Evolutionary conservation across 1,284 basidiomycete genomes (phyloP), one percentile per base, ranked within the genome.

Genomic region (Ustilago sp.): DNA sequence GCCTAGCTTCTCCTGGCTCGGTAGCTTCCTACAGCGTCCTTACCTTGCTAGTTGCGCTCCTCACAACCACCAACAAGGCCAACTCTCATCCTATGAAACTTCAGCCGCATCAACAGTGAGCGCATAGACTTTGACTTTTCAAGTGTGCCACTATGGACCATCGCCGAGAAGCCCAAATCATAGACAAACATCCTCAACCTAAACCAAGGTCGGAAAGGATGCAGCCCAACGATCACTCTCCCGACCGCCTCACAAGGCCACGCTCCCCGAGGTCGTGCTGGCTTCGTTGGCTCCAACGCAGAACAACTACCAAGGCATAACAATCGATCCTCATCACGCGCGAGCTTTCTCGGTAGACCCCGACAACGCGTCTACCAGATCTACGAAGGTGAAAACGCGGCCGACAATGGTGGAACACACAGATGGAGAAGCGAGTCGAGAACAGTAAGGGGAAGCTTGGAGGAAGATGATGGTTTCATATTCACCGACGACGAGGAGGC

Each of bases 361-460:
- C 74, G 74, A 8, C 68, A 68, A 31, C 68, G 74, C 11, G 59
- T 71, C 36, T 76, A 76, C 34, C 68, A 76, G 50, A 70, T 68
- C 62, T 71, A 71, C 35, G 39, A 63, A 8, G 56, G 51, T 4
- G 28, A 41, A 4, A 31, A 62, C 8, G 19, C 43, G 3, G 6
- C n/a, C 3, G 36, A 12, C 23, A 31, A 8, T 32, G 31, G 48
- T 9, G 13, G 13, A 8, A 32, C 3, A 12, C 48, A 50, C 51
- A 6, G 41, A 71, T 67, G 64, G 68, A 64, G 68, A 13, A 72
- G 65, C 58, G 68, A 76, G 28, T 71, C 68, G 5, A 59, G 74
- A 7, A 76, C 74, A 0, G 74, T 76, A 1, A 52, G 68, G 45
- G 74, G 62, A 8, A 76, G 74, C 32, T 35, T 71, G 8, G 74